Evolutionary conservation across 2,329 filamentous ascomycete species (phyloP).

Genomic region (Calonectria pseudoreteaudii): DNA sequence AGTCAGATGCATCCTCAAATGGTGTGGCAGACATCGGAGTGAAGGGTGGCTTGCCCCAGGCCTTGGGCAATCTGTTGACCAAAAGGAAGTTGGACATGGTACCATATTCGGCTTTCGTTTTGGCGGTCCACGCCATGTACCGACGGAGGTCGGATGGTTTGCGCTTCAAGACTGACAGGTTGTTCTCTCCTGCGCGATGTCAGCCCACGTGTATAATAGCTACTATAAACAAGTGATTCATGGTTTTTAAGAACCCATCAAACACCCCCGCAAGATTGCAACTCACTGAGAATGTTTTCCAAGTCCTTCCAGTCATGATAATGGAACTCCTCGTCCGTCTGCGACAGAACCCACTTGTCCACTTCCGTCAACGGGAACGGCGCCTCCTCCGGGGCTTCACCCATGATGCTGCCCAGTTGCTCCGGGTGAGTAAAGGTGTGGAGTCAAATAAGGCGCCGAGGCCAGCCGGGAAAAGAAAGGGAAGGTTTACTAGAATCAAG

Average conservation of each 20-base stretch:
- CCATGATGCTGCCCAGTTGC: slow-evolving; percentile 50
- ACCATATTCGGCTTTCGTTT: slow-evolving; percentile 79
- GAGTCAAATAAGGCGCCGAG: background rate
- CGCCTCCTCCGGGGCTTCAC: slow-evolving; percentile 54
- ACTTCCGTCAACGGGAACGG: slow-evolving; percentile 71
- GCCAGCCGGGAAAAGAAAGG: background rate
- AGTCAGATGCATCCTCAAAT: slow-evolving; percentile 67
- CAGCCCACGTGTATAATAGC: slow-evolving; percentile 21
- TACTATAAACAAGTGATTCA: background rate
- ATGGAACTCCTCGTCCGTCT: slow-evolving; percentile 77
- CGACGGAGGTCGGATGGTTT: slow-evolving; percentile 82
- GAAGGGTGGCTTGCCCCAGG: slow-evolving; percentile 75
- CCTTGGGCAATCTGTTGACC: slow-evolving; percentile 72
- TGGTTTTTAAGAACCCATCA: background rate
- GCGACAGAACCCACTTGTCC: slow-evolving; percentile 69
- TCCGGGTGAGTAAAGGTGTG: slow-evolving; percentile 5
- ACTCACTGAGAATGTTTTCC: slow-evolving; percentile 72
- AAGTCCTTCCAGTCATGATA: slow-evolving; percentile 81
- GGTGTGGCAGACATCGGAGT: slow-evolving; percentile 61
- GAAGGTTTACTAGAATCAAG: background rate
- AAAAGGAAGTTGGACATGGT: slow-evolving; percentile 85
- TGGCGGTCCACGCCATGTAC: slow-evolving; percentile 82
- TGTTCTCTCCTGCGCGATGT: slow-evolving; percentile 58
- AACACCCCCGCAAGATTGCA: background rate
- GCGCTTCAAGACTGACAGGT: slow-evolving; percentile 81